Evolutionary conservation across 2,329 filamentous ascomycete genomes (phyloP), one percentile per base, ranked within the genome.

Genomic region (Calcarisporium arbuscula): DNA sequence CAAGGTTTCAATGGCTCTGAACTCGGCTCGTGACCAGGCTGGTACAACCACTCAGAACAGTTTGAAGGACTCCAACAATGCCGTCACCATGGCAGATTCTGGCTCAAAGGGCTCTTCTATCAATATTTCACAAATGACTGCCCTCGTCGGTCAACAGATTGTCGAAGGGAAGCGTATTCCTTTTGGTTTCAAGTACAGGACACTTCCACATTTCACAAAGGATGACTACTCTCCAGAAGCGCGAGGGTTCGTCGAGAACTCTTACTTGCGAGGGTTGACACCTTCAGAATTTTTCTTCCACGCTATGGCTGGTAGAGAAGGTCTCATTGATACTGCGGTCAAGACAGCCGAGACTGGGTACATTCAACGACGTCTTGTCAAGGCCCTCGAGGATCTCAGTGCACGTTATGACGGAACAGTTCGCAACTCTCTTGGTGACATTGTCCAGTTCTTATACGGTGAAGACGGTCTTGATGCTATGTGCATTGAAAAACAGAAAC

Each of bases 81-180:
- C 90, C 32, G 87, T 94, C 35, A 86, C 88, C 54, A 99, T 96
- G 85, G 88, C 94, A 41, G 80, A 82, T 34, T 95, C 92, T 39
- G 92, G 92, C 53, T 98, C 94, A 48, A 99, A 99, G 70, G 92
- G 92, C 58, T 96, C 92, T 3, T 90, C 87, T 10, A 96, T 98
- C 71, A 99, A 99, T 60, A 96, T 99, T 51, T 95, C 94, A 12
- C 92, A 99, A 64, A 98, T 99, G 92, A 94, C 89, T 43, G 92
- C 92, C 18, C 77, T 96, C 45, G 94, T 99, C 40, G 92, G 94
- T 46, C 92, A 98, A 59, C 94, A 98, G 59, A 94, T 94, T 45
- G 88, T 98, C 8, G 92, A 98, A 66, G 94, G 92, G 52, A 95
- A 95, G 65, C 92, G 92, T 70, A 95, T 98, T 67, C 92, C 92